Evolutionary conservation across 2,329 filamentous ascomycete species (phyloP), one percentile per base, ranked within the genome.

Genomic region (Xylariaceae sp.): DNA sequence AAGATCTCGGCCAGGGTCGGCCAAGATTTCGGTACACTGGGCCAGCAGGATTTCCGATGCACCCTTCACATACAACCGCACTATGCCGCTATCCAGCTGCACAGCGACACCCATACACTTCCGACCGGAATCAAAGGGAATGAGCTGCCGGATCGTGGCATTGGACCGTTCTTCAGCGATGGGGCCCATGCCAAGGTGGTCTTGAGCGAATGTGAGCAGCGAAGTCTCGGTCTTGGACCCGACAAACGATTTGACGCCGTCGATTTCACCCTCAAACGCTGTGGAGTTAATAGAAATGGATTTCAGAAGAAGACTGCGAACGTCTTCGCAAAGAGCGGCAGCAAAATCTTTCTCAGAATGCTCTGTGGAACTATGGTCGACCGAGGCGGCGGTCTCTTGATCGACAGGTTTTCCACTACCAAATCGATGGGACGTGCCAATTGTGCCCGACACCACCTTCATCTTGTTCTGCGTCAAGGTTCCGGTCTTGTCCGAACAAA

Each of bases 171-270:
- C 71, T 46, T 81, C 72, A 28, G 65, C 66, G 12, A 86, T 67
- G 4, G 73, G 68, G 3, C 76, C 72, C 74, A 87, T 80, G 12
- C 69, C 78, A 5, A 87, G 65, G 49, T 81, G 66, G 32, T 79
- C 73, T 31, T 70, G 71, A 11, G 80, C 81, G 47, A 85, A 74
- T 17, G 77, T 72, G n/a, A 88, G 68, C 36, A 87, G 60, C 3
- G 83, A 81, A 4, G 81, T 82, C 53, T 87, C 83, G 0, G 83
- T 87, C 65, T 87, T 87, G 49, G 80, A 85, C 29, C 83, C 83
- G 44, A 87, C 79, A 39, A 83, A 87, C 2, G 73, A 75, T 43
- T 67, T 67, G 32, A 68, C 59, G 11, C 81, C 79, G 21, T 83
- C 73, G n/a, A 77, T 72, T 14, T 84, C 77, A 28, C 80, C 80